Percentiles rank a stretch among this genome's conserved stretches.
phyloP scores from a whole-genome alignment of 2,329 filamentous ascomycete species.

The Fonsecaea multimorphosa region DNA sequence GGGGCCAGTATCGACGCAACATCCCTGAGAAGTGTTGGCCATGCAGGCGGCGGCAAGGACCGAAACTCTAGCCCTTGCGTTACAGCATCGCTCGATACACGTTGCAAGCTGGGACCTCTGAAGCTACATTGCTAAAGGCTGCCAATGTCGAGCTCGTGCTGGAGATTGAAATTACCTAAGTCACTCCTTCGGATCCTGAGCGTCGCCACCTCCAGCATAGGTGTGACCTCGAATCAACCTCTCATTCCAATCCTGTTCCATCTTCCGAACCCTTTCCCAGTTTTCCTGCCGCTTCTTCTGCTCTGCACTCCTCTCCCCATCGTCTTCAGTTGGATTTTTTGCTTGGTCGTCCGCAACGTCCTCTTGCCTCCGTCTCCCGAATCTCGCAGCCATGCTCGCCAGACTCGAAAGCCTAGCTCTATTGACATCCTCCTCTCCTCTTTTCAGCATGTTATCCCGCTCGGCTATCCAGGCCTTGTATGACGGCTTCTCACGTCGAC shows the following conservation, averaged over 20 bases:
- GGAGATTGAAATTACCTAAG: not conserved
- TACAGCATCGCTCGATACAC: too few relatives aligned
- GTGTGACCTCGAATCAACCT: slow-evolving; percentile 9
- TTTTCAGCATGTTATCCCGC: slow-evolving; percentile 12
- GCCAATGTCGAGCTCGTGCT: not conserved
- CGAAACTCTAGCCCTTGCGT: too few relatives aligned
- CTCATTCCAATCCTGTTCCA: slow-evolving; percentile 19
- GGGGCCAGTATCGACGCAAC: too few relatives aligned
- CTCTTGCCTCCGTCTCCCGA: slow-evolving; percentile 11
- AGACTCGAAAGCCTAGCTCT: slow-evolving; percentile 10
- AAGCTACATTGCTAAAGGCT: too few relatives aligned
- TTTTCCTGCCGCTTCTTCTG: not conserved
- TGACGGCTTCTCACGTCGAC: slow-evolving; percentile 5
- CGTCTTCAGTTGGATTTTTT: not conserved
- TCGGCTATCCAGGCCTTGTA: slow-evolving; percentile 16
- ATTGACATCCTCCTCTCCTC: slow-evolving; percentile 18
- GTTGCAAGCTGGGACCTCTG: too few relatives aligned
- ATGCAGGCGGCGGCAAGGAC: too few relatives aligned
- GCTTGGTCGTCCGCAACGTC: not conserved
- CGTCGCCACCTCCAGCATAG: not conserved
- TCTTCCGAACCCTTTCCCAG: slow-evolving; percentile 13
- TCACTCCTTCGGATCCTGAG: not conserved
- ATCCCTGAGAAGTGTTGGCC: too few relatives aligned
- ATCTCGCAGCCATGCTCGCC: slow-evolving; percentile 13
- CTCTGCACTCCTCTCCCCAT: not conserved